Evolutionary conservation across 257 asterid species (phyloP).

Genomic region (Solanum lycopersicoides): DNA sequence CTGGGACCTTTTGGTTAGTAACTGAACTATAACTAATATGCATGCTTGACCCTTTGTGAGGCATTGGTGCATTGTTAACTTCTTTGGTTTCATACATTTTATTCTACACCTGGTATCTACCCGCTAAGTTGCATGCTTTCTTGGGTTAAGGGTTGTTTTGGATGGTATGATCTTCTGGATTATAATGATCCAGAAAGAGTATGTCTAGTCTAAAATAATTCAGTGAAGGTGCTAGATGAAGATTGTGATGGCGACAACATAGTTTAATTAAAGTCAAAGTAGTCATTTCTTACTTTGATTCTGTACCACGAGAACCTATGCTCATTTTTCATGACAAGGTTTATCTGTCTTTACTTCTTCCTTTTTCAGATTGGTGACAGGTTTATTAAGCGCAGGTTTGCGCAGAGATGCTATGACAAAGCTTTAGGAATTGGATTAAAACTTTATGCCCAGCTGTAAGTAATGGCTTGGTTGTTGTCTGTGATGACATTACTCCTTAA

Average conservation of each 20-base stretch:
- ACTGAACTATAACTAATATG: not conserved
- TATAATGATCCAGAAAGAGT: not conserved
- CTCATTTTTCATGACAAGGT: not conserved
- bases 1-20: slow-evolving; percentile 92
- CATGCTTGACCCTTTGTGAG: not conserved
- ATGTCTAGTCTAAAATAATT: not conserved
- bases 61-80: not conserved
- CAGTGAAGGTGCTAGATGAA: not conserved
- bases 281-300: not conserved
- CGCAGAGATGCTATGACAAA: slow-evolving; percentile 62
- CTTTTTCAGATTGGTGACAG: slow-evolving; percentile 72
- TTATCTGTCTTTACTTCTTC: not conserved
- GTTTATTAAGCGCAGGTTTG: slow-evolving; percentile 60
- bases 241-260: not conserved
- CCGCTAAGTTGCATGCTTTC: not conserved
- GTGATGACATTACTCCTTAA: not conserved
- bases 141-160: not conserved
- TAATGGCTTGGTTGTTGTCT: not conserved
- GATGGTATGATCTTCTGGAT: not conserved
- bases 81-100: not conserved
- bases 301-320: not conserved
- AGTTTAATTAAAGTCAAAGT: not conserved
- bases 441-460: slow-evolving; percentile 67
- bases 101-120: not conserved
- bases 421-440: slow-evolving; percentile 68